Evolutionary conservation across 192 early-diverging fungal species (phyloP).

Genomic region (Paraglomus occultum): DNA sequence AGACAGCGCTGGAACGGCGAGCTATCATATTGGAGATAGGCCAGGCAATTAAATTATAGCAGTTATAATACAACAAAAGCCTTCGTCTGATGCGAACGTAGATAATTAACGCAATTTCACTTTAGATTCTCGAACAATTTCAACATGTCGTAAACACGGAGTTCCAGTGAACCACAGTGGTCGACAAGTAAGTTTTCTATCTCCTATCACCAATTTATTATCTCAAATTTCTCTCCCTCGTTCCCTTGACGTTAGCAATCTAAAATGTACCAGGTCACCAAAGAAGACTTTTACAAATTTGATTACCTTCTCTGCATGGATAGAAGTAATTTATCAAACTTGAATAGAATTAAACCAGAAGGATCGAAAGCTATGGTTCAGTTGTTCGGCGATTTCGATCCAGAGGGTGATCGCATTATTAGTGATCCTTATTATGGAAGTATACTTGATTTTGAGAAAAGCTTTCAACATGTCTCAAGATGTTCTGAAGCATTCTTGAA

Average conservation of each 20-base stretch:
- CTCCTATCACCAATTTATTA: not conserved
- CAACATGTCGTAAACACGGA: constrained; percentile 66
- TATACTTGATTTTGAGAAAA: constrained; percentile 69
- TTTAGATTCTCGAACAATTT: constrained; percentile 60
- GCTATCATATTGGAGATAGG: constrained; percentile 65
- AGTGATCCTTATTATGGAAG: constrained; percentile 71
- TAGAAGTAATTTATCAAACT: constrained; percentile 66
- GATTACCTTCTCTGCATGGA: constrained; percentile 96
- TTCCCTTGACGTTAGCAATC: too few species aligned
- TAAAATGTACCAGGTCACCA: constrained; percentile 34
- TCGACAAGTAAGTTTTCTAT: constrained; percentile 53
- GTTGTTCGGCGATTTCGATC: constrained; percentile 81
- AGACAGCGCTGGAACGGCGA: constrained; percentile 85
- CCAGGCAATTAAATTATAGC: not conserved
- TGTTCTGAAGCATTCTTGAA: constrained; percentile 71
- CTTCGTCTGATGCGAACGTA: not conserved
- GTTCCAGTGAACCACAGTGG: constrained; percentile 76
- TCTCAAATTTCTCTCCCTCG: too few species aligned
- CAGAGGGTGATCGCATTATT: constrained; percentile 69
- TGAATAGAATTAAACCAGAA: constrained; percentile 44
- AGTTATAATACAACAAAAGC: too few species aligned
- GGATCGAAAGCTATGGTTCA: constrained; percentile 48
- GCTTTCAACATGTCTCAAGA: constrained; percentile 72
- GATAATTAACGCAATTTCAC: not conserved
- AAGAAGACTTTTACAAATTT: constrained; percentile 66